Base-by-base conservation (phyloP, 2,329 filamentous ascomycete species). In the Beauveria asiatica region DNA sequence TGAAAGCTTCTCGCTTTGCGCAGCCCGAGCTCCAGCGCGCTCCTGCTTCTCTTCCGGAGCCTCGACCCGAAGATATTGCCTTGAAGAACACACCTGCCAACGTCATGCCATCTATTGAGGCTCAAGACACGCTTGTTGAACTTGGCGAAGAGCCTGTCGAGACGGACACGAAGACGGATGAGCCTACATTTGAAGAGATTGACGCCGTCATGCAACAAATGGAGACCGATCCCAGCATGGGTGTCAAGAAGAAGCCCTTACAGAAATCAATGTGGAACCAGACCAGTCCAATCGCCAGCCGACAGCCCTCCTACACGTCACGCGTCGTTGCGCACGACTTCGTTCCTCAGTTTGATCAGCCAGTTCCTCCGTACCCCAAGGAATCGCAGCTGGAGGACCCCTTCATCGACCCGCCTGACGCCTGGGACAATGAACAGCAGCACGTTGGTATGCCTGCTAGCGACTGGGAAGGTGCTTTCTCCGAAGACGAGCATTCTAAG, bases 151-250 rank as follows among this genome's bases (percentile, higher is more conserved):
- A 56, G 19, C 33, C 67, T 65, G 45, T 69, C 67, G 64, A 63
- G n/a, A 65, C 67, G 21, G 64, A 66, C 66, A 44, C 69, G 67
- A 64, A 63, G n/a, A 64, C 67, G 23, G 64, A 66, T 4, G 68
- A 78, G 63, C 79, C 76, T 7, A 83, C 86, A 0, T 90, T 90
- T 66, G 87, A 93, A 65, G 92, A 97, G 69, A 92, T 97, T 67
- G 92, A 97, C 75, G 90, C 88, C 49, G 86, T 97, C 57, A 96
- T 97, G 91, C 84, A 87, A 64, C 88, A 94, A 62, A 82, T 97
- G 67, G 82, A 86, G 61, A 83, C 80, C 52, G 85, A 91, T 65
- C 88, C 88, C 1, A 85, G 87, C 56, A 83, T 88, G 70, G 89
- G 89, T 13, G 83, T 91, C 11, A 57, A 48, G 62, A 89, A 91